A percentile compares a stretch with the other conserved stretches of the same genome.
Evolutionary conservation across 352 stramenopile genomes (phyloP).

Genomic region (Thalassiosira ordinaria): DNA sequence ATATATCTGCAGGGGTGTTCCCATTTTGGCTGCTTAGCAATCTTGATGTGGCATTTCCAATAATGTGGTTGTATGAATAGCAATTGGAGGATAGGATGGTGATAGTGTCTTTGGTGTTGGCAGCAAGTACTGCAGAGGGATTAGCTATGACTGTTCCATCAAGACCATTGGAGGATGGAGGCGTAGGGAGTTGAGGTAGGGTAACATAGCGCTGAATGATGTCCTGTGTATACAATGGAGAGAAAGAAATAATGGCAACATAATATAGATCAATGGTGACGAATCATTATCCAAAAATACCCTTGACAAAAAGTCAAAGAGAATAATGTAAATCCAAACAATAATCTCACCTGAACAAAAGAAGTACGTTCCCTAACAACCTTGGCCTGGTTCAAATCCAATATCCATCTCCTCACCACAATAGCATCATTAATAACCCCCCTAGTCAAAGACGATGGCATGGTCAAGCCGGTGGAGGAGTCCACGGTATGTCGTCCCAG

Average conservation of each 20-base stretch:
- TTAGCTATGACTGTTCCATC: constrained; percentile 28
- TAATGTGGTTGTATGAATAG: constrained; percentile 64
- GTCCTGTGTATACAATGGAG: constrained; percentile 14
- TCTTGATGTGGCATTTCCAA: constrained; percentile 44
- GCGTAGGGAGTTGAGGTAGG: constrained; percentile 53
- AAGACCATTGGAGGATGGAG: constrained; percentile 31
- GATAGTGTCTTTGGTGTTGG: constrained; percentile 62
- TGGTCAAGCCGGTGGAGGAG: constrained; percentile 19
- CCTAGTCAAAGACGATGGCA: constrained; percentile 51
- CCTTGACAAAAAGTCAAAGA: neutral
- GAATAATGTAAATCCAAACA: neutral
- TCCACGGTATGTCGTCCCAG: constrained; percentile 45
- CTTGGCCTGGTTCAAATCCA: constrained; percentile 69
- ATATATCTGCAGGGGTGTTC: constrained; percentile 11
- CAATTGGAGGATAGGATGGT: constrained; percentile 55
- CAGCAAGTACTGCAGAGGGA: constrained; percentile 44
- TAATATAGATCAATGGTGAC: constrained; percentile 8
- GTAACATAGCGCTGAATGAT: constrained; percentile 53
- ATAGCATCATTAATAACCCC: constrained; percentile 72
- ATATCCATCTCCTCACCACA: constrained; percentile 64
- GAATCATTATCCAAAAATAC: neutral
- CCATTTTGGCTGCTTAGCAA: constrained; percentile 34
- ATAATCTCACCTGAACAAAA: constrained; percentile 66
- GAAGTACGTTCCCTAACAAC: constrained; percentile 54
- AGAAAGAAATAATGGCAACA: constrained; percentile 21